These are phyloP conservation scores for Calonectria pauciramosa DNA, from an alignment of 2,329 filamentous ascomycete species.

Conservation along the genomic window DNA sequence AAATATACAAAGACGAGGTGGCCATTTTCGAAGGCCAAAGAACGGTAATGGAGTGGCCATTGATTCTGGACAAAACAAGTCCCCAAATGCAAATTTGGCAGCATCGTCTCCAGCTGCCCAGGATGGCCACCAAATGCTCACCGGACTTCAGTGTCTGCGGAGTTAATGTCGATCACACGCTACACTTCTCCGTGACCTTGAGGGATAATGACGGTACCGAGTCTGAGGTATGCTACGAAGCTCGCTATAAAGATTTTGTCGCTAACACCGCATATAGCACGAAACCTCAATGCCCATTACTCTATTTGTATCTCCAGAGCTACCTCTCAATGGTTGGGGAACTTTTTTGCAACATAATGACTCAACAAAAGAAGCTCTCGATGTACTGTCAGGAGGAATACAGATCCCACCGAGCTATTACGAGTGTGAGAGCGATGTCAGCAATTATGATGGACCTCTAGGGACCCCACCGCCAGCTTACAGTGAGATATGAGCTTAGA, in stretches of 20 bases:
- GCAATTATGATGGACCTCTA: background rate
- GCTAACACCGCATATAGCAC: background rate
- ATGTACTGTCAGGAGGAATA: conserved; percentile 9
- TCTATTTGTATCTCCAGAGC: conserved; percentile 19
- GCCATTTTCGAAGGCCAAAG: background rate
- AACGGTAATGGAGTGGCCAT: conserved; percentile 7
- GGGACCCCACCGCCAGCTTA: conserved; percentile 14
- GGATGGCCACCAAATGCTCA: conserved; percentile 7
- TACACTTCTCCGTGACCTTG: conserved; percentile 2
- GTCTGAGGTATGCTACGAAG: background rate
- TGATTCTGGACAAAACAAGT: background rate
- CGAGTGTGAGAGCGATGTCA: background rate
- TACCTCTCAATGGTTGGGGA: conserved; percentile 18
- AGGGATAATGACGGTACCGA: background rate
- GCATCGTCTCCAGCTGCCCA: conserved; percentile 8
- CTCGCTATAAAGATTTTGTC: accelerated
- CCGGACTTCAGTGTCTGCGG: conserved; percentile 9
- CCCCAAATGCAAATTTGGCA: background rate
- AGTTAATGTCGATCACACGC: conserved; percentile 4
- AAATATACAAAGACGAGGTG: background rate
- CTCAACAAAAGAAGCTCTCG: no score
- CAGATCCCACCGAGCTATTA: conserved; percentile 14
- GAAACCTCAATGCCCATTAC: conserved; percentile 1
- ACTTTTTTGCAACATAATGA: background rate
- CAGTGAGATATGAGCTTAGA: background rate